Conservation (phyloP, 805 yeast genomes). For the Kuraishia hungarica region DNA sequence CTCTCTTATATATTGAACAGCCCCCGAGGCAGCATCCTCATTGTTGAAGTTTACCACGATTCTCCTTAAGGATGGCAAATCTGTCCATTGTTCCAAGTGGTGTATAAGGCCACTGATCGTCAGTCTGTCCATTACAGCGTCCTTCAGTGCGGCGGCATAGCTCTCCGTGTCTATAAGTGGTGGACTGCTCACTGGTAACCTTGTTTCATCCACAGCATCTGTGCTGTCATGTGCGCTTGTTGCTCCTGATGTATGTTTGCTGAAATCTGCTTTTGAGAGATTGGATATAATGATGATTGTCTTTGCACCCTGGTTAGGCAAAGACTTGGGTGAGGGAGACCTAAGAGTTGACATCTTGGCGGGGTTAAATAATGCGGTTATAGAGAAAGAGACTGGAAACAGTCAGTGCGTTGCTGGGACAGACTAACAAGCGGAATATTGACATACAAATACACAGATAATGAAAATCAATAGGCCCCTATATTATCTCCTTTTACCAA, state of each 20-base stretch:
- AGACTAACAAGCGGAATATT: no score
- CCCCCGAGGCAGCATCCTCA: neutral
- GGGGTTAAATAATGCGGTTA: no score
- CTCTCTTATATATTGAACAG: neutral
- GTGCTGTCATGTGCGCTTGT: neutral
- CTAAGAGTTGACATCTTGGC: neutral
- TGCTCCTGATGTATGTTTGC: neutral
- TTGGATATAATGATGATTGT: constrained; percentile 3
- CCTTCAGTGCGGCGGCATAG: neutral
- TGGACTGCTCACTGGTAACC: neutral
- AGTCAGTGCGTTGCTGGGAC: no score
- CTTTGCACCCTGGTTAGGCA: neutral
- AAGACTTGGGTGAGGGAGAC: neutral
- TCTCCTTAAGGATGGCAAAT: constrained; percentile 1
- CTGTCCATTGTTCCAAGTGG: neutral
- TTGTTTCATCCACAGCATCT: neutral
- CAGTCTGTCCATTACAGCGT: neutral
- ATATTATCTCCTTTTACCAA: no score
- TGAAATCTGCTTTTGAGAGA: neutral
- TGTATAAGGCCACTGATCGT: neutral
- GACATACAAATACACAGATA: neutral
- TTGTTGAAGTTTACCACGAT: neutral
- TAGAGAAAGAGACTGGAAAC: no score
- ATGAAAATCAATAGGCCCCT: no score
- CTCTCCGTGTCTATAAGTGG: neutral